These are phyloP conservation scores for Neoboletus brunneissimus DNA, from an alignment of 768 basidiomycete species.

Conservation along the genomic window DNA sequence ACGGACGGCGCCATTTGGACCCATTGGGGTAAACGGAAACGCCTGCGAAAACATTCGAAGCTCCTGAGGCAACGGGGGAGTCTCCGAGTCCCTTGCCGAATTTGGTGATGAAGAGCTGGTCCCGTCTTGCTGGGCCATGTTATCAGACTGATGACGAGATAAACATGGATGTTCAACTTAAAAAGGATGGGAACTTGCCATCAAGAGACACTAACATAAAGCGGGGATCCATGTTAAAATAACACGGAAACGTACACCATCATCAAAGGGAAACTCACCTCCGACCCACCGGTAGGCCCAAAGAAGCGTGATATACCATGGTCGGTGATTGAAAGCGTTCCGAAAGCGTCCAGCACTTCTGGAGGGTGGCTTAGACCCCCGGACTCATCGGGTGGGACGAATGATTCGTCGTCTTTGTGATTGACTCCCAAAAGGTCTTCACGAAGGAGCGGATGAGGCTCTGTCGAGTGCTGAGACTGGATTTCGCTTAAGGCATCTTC, in stretches of 20 bases:
- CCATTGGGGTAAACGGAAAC: constrained; percentile 66
- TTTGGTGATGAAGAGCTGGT: constrained; percentile 23
- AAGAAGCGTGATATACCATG: constrained; percentile 62
- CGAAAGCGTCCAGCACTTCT: constrained; percentile 56
- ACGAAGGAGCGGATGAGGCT: constrained; percentile 60
- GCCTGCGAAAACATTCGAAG: constrained; percentile 51
- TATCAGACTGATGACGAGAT: constrained; percentile 26
- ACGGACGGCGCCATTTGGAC: constrained; percentile 44
- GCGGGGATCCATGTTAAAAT: constrained; percentile 11
- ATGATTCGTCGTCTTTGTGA: constrained; percentile 29
- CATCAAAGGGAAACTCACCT: constrained; percentile 43
- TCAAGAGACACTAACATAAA: constrained; percentile 31
- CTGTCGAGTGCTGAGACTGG: constrained; percentile 49
- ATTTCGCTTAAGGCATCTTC: constrained; percentile 58
- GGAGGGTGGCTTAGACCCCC: constrained; percentile 18
- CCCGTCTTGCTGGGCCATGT: constrained; percentile 10
- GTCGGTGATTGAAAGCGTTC: constrained; percentile 58
- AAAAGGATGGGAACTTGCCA: constrained; percentile 22
- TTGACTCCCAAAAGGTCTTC: constrained; percentile 43
- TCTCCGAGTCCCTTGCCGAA: constrained; percentile 28
- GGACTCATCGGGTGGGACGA: constrained; percentile 26
- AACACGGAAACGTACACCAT: constrained; percentile 5
- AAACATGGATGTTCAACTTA: constrained; percentile 1
- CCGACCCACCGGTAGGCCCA: constrained; percentile 64
- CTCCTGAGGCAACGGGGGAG: constrained; percentile 31